Conservation (phyloP, 257 asterid genomes). For the Solanum virginianum region DNA sequence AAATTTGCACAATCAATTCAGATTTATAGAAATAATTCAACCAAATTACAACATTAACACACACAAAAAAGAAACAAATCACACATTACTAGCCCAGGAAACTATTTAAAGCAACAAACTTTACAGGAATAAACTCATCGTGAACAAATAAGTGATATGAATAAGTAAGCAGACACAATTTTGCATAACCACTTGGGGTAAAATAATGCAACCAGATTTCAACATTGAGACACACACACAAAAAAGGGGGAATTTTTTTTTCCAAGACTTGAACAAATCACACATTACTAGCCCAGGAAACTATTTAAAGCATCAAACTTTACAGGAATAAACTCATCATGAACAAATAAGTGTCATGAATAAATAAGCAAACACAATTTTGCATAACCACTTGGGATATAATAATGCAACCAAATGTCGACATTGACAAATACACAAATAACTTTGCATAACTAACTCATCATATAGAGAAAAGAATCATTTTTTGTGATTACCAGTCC, state of each 20-base stretch:
- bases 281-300: not conserved
- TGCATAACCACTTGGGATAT: not conserved
- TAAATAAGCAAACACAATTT: not conserved
- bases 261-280: not conserved
- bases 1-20: not conserved
- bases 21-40: not conserved
- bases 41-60: not conserved
- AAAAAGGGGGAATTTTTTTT: not conserved
- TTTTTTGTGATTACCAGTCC: conserved; percentile 33
- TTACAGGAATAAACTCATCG: not conserved
- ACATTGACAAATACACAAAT: not conserved
- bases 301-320: not conserved
- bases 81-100: not conserved
- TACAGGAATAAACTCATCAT: not conserved
- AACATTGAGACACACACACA: not conserved
- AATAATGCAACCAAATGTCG: not conserved
- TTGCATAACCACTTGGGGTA: not conserved
- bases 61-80: not conserved
- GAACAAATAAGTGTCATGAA: not conserved
- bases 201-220: not conserved
- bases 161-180: not conserved
- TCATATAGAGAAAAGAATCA: not conserved
- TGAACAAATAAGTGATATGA: not conserved
- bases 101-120: not conserved
- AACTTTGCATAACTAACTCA: not conserved